Conservation (phyloP, 2,329 filamentous ascomycete genomes). For the Diaporthe vexans region DNA sequence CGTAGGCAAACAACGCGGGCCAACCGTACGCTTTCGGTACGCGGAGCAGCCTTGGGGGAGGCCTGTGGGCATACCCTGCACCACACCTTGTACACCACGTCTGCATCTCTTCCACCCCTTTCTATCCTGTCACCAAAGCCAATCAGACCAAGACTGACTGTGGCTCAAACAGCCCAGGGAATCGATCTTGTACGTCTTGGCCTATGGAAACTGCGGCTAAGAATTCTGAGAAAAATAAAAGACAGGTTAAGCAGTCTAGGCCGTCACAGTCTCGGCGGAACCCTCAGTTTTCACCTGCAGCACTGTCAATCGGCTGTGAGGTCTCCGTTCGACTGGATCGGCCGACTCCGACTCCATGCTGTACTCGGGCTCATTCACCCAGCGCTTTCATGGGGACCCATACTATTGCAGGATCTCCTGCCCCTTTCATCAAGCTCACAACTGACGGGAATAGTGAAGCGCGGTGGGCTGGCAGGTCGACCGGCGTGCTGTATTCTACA, state of each 20-base stretch:
- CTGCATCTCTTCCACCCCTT: constrained; percentile 13
- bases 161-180: not conserved
- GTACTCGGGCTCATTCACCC: not conserved
- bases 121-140: constrained; percentile 3
- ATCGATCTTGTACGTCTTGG: not conserved
- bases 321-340: not conserved
- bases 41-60: not conserved
- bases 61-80: constrained; percentile 17
- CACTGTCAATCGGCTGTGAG: not conserved
- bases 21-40: constrained; percentile 5
- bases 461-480: not conserved
- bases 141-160: not conserved
- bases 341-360: not conserved
- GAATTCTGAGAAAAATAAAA: not conserved
- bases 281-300: constrained; percentile 23
- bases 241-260: not conserved
- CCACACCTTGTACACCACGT: not conserved
- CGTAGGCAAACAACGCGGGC: constrained; percentile 26
- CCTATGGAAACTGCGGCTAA: not conserved
- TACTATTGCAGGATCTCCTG: not conserved
- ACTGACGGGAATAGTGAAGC: not conserved
- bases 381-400: not conserved
- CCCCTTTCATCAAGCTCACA: not conserved
- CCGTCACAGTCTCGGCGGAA: not conserved
- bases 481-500: not conserved